Percentiles rank a stretch among this genome's conserved stretches.
phyloP scores from a whole-genome alignment of 306 rosid species.

The Lupinus albus region DNA sequence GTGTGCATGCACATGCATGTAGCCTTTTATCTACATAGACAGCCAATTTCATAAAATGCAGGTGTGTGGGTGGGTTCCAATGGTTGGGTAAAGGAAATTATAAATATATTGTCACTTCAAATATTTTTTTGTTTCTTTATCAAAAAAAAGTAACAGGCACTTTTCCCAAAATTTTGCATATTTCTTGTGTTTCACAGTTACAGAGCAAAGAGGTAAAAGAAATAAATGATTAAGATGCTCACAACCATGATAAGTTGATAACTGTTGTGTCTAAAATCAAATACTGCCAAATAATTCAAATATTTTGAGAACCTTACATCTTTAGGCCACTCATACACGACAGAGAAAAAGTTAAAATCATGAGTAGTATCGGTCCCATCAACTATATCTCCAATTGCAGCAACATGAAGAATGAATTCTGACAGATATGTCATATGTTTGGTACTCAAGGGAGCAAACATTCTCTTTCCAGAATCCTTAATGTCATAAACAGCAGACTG shows the following conservation, averaged over 20 bases:
- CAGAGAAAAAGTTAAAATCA: conserved; percentile 93
- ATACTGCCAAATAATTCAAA: conserved; percentile 36
- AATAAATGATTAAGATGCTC: conserved; percentile 9
- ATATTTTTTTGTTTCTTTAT: conserved; percentile 12
- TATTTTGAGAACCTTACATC: conserved; percentile 74
- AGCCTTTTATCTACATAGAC: conserved; percentile 14
- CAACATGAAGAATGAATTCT: conserved; percentile 90
- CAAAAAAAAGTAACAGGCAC: conserved; percentile 12
- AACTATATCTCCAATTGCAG: conserved; percentile 96
- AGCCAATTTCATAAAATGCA: neutral
- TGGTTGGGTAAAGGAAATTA: conserved; percentile 22
- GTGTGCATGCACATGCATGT: neutral
- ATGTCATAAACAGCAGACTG: conserved; percentile 72
- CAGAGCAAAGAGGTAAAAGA: conserved; percentile 2
- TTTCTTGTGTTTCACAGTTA: neutral
- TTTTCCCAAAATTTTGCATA: conserved; percentile 23
- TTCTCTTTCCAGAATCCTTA: conserved; percentile 81
- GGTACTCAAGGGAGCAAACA: conserved; percentile 79
- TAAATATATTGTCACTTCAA: conserved; percentile 6
- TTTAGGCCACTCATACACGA: conserved; percentile 93
- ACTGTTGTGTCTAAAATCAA: conserved; percentile 23
- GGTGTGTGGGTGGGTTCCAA: neutral
- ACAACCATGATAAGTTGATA: conserved; percentile 32
- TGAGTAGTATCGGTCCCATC: conserved; percentile 98
- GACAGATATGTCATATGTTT: conserved; percentile 85